These are phyloP conservation scores for Draba incana DNA, from an alignment of 345 rosid species.

Conservation along the genomic window DNA sequence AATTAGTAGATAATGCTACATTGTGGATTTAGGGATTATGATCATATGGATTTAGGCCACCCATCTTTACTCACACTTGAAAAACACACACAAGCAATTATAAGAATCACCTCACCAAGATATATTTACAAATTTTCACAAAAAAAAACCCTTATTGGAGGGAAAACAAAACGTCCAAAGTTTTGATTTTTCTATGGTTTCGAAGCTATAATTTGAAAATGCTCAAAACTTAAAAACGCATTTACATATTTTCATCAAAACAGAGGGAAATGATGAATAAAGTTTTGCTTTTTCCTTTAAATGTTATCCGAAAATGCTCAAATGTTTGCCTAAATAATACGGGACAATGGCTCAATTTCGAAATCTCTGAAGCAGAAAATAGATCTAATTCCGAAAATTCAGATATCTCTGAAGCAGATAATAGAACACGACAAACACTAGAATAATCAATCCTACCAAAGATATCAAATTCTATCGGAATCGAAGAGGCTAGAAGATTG, in stretches of 20 bases:
- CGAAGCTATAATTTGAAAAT: no score
- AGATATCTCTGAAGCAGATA: neutral
- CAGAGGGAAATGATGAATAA: no score
- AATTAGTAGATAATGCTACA: no score
- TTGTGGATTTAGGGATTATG: no score
- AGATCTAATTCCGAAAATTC: neutral
- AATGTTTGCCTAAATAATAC: neutral
- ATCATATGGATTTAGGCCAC: slow-evolving; percentile 35
- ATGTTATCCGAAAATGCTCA: neutral
- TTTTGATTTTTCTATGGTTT: no score
- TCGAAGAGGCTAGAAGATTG: neutral
- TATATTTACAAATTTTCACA: neutral
- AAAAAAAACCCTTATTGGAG: no score
- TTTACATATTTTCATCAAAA: no score
- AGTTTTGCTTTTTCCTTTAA: no score
- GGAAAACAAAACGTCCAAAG: no score
- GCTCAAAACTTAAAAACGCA: no score
- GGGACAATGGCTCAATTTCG: neutral
- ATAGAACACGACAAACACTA: neutral
- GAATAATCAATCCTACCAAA: neutral
- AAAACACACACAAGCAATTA: neutral
- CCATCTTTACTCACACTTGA: slow-evolving; percentile 48
- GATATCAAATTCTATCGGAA: neutral
- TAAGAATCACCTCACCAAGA: neutral
- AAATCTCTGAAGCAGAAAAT: neutral